Evolutionary conservation across 192 early-diverging fungal genomes (phyloP).

Genomic region (Coemansia sp.): DNA sequence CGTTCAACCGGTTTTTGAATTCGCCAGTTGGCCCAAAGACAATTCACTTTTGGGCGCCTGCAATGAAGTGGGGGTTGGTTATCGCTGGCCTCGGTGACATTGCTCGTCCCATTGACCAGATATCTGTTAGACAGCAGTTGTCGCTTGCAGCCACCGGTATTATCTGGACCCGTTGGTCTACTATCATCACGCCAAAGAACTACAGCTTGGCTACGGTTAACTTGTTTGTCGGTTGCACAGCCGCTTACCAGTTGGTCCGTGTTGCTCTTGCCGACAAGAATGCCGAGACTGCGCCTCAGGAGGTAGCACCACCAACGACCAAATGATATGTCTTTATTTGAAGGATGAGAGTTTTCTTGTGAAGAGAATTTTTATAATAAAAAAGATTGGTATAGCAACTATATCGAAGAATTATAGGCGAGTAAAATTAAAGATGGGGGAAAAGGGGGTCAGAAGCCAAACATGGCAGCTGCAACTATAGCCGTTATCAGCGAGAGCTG

Average conservation of each 20-base stretch:
- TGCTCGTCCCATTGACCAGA: conserved; percentile 83
- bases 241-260: conserved; percentile 80
- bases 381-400: not conserved
- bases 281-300: not conserved
- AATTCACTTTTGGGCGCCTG: conserved; percentile 97
- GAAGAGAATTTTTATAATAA: not conserved
- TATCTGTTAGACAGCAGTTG: conserved; percentile 80
- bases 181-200: conserved; percentile 92
- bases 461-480: not conserved
- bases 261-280: conserved; percentile 67
- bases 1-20: conserved; percentile 71
- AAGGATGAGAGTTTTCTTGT: too few species aligned
- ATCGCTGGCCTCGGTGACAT: conserved; percentile 91
- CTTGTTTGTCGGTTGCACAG: conserved; percentile 88
- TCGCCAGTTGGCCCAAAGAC: conserved; percentile 91
- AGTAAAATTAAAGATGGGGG: too few species aligned
- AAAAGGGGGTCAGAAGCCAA: conserved; percentile 3
- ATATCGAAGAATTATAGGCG: too few species aligned
- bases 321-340: not conserved
- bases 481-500: not conserved
- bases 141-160: conserved; percentile 91
- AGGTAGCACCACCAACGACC: not conserved
- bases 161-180: conserved; percentile 97
- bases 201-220: conserved; percentile 89
- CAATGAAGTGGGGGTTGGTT: conserved; percentile 75